Evolutionary conservation across 805 yeast species (phyloP).

Genomic region (Starmerella bacillaris): DNA sequence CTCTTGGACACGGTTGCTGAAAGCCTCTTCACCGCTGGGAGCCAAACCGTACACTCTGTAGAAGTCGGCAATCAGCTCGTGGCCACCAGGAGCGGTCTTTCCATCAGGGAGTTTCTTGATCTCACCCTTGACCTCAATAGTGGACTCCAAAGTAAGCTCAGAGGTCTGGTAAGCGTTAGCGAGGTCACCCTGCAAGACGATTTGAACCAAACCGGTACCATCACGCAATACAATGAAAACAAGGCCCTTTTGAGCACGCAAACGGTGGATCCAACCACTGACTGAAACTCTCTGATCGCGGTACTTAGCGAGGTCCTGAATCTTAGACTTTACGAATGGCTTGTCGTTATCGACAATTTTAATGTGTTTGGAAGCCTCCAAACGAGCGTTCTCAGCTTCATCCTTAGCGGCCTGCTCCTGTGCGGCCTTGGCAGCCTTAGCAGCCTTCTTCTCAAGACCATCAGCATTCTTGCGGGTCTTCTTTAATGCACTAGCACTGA

Average conservation of each 20-base stretch:
- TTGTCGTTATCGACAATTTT: conserved; percentile 50
- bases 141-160: conserved; percentile 74
- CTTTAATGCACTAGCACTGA: conserved; percentile 78
- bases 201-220: conserved; percentile 81
- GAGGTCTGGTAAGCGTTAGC: conserved; percentile 77
- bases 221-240: conserved; percentile 86
- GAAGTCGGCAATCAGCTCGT: conserved; percentile 79
- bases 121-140: conserved; percentile 64
- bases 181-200: conserved; percentile 74
- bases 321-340: conserved; percentile 57
- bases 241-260: conserved; percentile 80
- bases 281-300: conserved; percentile 59
- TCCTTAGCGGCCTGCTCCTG: conserved; percentile 35
- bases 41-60: conserved; percentile 83
- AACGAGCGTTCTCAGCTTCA: conserved; percentile 50
- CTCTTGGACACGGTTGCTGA: conserved; percentile 87
- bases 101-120: conserved; percentile 82
- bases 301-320: conserved; percentile 34
- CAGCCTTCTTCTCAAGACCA: conserved; percentile 65
- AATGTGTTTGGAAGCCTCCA: conserved; percentile 66
- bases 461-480: conserved; percentile 95
- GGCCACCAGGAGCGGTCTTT: conserved; percentile 92
- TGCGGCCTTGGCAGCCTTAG: conserved; percentile 40
- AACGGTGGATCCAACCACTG: conserved; percentile 92
- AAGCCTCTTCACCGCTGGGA: conserved; percentile 88